phyloP scores from a whole-genome alignment of 2,329 filamentous ascomycete species.

The Metarhizium humberi region DNA sequence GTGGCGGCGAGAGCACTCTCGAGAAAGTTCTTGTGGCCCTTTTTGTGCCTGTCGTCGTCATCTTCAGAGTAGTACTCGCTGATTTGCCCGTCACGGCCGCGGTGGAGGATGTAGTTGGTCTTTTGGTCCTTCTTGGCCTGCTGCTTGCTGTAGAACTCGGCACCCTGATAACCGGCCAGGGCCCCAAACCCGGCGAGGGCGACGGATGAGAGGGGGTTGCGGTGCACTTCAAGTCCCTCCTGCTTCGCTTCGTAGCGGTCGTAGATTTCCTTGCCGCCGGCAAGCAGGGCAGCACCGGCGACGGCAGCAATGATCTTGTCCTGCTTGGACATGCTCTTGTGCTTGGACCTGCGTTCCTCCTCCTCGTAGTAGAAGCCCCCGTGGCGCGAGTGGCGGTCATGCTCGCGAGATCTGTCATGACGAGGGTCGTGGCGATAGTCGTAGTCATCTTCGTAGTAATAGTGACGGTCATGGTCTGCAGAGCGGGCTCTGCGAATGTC shows the following conservation, averaged over 20 bases:
- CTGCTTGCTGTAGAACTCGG: constrained; percentile 53
- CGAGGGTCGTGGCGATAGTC: constrained; percentile 37
- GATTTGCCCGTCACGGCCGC: constrained; percentile 42
- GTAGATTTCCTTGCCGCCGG: constrained; percentile 56
- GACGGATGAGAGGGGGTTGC: constrained; percentile 50
- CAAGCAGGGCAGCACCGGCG: constrained; percentile 53
- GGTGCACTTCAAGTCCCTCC: constrained; percentile 39
- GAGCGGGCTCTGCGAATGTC: constrained; percentile 55
- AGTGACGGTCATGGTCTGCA: constrained; percentile 39
- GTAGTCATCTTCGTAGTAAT: constrained; percentile 48
- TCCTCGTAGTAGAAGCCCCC: constrained; percentile 47
- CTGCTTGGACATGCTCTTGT: constrained; percentile 44
- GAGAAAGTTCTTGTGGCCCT: constrained; percentile 55
- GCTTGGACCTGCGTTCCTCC: constrained; percentile 42
- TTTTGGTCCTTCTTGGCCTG: constrained; percentile 47
- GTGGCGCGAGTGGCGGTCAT: constrained; percentile 31
- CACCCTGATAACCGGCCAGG: constrained; percentile 54
- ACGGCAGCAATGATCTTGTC: constrained; percentile 60
- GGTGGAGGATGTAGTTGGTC: constrained; percentile 43
- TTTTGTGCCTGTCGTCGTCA: constrained; percentile 45
- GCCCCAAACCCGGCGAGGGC: constrained; percentile 56
- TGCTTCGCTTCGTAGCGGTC: constrained; percentile 51
- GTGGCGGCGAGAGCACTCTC: constrained; percentile 54
- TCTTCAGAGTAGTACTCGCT: constrained; percentile 49
- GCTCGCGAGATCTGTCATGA: constrained; percentile 18